These are phyloP conservation scores for Ascochyta fabae DNA, from an alignment of 2,329 filamentous ascomycete genomes.

Conservation along the genomic window DNA sequence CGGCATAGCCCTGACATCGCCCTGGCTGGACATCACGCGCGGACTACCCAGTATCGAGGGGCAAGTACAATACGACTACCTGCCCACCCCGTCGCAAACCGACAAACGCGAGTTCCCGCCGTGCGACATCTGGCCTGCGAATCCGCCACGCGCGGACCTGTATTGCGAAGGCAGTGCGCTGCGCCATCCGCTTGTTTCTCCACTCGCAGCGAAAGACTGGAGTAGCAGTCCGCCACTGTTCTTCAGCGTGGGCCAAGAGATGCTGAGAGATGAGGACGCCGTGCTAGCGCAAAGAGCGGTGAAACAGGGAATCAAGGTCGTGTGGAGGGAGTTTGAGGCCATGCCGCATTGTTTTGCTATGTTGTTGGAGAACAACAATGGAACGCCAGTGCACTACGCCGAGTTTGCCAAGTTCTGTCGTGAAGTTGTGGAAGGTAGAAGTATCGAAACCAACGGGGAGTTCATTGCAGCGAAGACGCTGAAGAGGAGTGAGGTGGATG, in stretches of 20 bases:
- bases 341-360: conserved; percentile 76
- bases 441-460: conserved; percentile 30
- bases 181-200: conserved; percentile 71
- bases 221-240: conserved; percentile 68
- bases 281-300: conserved; percentile 65
- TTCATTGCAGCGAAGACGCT: conserved; percentile 42
- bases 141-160: conserved; percentile 55
- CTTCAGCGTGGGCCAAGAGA: conserved; percentile 73
- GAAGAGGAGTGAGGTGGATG: conserved; percentile 33
- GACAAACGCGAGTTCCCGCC: conserved; percentile 50
- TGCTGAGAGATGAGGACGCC: conserved; percentile 71
- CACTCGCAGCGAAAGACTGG: conserved; percentile 68
- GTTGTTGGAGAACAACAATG: conserved; percentile 48
- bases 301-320: conserved; percentile 64
- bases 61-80: conserved; percentile 68
- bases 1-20: conserved; percentile 66
- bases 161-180: conserved; percentile 55
- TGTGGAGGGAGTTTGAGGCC: conserved; percentile 75
- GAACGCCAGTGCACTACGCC: conserved; percentile 42
- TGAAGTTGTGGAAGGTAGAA: conserved; percentile 33
- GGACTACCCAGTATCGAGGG: conserved; percentile 62
- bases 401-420: conserved; percentile 46
- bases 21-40: conserved; percentile 75
- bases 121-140: conserved; percentile 58
- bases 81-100: conserved; percentile 55